Conservation (phyloP, 179 eudicot species). For the Beta lomatogona region DNA sequence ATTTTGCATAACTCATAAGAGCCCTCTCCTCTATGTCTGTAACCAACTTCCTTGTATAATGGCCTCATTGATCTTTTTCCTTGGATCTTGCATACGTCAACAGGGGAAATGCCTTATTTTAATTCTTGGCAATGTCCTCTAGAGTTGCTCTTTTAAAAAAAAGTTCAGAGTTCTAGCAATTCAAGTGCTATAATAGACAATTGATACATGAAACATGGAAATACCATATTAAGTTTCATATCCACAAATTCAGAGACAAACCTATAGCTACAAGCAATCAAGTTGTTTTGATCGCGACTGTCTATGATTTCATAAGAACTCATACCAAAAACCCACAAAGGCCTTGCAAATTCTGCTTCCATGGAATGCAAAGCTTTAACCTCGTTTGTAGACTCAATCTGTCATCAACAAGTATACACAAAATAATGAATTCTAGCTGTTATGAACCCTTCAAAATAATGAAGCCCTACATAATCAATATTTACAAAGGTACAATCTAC, state of each 20-base stretch:
- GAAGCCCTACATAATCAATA: background rate
- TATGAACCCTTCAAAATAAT: background rate
- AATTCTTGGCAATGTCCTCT: no score
- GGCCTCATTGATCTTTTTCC: background rate
- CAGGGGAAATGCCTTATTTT: no score
- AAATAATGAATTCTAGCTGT: background rate
- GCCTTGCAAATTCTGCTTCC: slow-evolving; percentile 92
- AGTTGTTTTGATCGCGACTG: slow-evolving; percentile 39
- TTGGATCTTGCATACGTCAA: no score
- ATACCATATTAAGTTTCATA: background rate
- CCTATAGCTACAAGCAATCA: slow-evolving; percentile 94
- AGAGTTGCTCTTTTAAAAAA: no score
- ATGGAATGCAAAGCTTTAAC: slow-evolving; percentile 64
- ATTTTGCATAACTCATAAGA: no score
- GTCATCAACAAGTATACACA: slow-evolving; percentile 10
- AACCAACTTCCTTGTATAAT: no score
- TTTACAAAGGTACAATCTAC: background rate
- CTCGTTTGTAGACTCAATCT: slow-evolving; percentile 81
- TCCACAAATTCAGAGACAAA: slow-evolving; percentile 24
- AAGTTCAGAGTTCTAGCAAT: background rate
- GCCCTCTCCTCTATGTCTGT: no score
- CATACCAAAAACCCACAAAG: slow-evolving; percentile 92
- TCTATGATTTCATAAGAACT: slow-evolving; percentile 70
- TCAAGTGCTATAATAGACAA: background rate
- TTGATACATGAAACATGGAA: background rate